Evolutionary conservation across 306 rosid genomes (phyloP).

Genomic region (Echinosophora koreensis): DNA sequence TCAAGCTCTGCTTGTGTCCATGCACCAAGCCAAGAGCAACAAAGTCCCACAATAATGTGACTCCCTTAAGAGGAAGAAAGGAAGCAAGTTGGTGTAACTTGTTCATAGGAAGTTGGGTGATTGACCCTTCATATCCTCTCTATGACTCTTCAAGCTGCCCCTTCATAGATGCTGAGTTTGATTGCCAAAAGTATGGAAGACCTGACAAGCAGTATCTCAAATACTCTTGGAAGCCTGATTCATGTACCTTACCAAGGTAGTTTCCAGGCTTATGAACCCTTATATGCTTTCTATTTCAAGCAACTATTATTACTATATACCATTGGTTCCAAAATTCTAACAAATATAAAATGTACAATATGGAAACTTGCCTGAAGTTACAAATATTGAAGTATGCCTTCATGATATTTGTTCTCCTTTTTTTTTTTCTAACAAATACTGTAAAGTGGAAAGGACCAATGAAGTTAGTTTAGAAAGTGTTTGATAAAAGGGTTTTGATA

Average conservation of each 20-base stretch:
- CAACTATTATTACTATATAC: background rate
- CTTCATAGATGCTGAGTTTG: constrained; percentile 75
- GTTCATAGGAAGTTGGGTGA: constrained; percentile 83
- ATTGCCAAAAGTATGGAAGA: constrained; percentile 76
- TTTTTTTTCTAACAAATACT: background rate
- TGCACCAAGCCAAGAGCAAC: constrained; percentile 58
- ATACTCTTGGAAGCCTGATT: constrained; percentile 88
- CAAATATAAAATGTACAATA: too few species aligned
- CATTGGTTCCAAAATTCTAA: background rate
- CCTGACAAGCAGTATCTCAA: constrained; percentile 83
- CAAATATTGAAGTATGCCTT: background rate
- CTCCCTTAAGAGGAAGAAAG: constrained; percentile 54
- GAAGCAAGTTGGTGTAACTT: constrained; percentile 63
- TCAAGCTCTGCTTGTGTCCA: constrained; percentile 42
- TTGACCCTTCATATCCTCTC: constrained; percentile 73
- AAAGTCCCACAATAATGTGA: constrained; percentile 45
- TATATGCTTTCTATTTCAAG: background rate
- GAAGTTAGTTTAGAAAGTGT: background rate
- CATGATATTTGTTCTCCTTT: background rate
- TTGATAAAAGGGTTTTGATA: background rate
- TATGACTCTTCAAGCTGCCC: constrained; percentile 82
- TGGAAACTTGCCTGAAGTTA: background rate
- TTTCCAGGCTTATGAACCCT: background rate
- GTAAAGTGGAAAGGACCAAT: background rate
- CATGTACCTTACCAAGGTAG: constrained; percentile 84